Evolutionary conservation across 1,284 basidiomycete species (phyloP).

Genomic region (Trametes hirsuta): DNA sequence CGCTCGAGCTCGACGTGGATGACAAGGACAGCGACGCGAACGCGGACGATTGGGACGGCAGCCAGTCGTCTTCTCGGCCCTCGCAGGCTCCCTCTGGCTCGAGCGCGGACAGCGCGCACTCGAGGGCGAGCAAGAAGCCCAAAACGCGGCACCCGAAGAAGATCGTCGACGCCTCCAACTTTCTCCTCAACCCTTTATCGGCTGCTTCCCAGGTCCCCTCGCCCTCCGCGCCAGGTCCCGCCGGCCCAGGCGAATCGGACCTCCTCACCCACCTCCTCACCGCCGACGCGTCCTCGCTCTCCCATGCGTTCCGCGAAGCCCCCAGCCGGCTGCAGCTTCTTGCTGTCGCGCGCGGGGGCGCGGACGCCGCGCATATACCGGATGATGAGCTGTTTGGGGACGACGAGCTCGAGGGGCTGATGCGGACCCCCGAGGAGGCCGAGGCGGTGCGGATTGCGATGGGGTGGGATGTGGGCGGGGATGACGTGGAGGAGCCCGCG

Average conservation of each 20-base stretch:
- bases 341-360: conserved; percentile 52
- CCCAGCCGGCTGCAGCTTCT: conserved; percentile 70
- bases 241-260: conserved; percentile 15
- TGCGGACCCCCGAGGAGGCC: conserved; percentile 41
- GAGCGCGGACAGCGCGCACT: conserved; percentile 9
- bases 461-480: conserved; percentile 35
- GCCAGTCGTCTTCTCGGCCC: background rate
- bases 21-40: conserved; percentile 35
- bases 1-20: conserved; percentile 43
- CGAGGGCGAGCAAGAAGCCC: conserved; percentile 38
- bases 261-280: conserved; percentile 53
- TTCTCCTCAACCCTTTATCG: conserved; percentile 58
- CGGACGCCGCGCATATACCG: conserved; percentile 38
- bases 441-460: conserved; percentile 38
- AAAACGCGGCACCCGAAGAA: conserved; percentile 43
- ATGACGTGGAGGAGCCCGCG: background rate
- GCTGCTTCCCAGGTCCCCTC: conserved; percentile 30
- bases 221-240: conserved; percentile 10
- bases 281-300: conserved; percentile 41
- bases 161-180: conserved; percentile 51
- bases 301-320: conserved; percentile 33
- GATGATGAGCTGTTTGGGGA: conserved; percentile 50
- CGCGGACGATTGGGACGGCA: conserved; percentile 27
- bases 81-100: conserved; percentile 7
- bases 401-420: conserved; percentile 46